These are phyloP conservation scores for Oemleria cerasiformis DNA, from an alignment of 306 rosid genomes.

Conservation along the genomic window DNA sequence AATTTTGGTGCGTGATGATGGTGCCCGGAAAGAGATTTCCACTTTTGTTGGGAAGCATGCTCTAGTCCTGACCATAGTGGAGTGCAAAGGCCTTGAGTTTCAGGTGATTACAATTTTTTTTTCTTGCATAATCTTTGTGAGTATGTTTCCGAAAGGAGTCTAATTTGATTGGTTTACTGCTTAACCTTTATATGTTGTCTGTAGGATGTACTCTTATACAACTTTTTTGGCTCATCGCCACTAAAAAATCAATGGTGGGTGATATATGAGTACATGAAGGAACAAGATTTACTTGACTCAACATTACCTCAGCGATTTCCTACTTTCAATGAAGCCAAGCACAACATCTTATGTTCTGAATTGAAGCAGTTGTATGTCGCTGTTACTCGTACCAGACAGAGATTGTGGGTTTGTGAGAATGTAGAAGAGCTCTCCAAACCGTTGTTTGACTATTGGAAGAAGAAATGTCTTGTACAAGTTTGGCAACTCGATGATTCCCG, in stretches of 20 bases:
- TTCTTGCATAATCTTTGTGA: not conserved
- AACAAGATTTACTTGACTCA: conserved; percentile 49
- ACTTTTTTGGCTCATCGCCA: conserved; percentile 69
- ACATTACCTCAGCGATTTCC: conserved; percentile 24
- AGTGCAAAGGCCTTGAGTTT: conserved; percentile 85
- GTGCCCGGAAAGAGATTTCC: conserved; percentile 41
- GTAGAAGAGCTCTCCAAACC: conserved; percentile 21
- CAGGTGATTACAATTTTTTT: conserved; percentile 40
- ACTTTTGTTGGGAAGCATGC: conserved; percentile 61
- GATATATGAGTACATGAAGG: conserved; percentile 59
- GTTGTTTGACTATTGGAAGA: not conserved
- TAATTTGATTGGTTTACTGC: not conserved
- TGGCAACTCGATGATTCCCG: conserved; percentile 64
- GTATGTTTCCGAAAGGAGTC: not conserved
- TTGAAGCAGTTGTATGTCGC: conserved; percentile 72
- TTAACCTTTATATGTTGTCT: not conserved
- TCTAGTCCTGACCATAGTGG: conserved; percentile 67
- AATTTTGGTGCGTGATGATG: conserved; percentile 74
- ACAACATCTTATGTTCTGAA: conserved; percentile 68
- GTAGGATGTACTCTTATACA: conserved; percentile 71
- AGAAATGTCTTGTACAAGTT: conserved; percentile 41
- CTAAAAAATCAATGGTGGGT: conserved; percentile 66
- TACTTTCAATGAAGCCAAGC: conserved; percentile 48
- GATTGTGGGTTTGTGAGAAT: conserved; percentile 73
- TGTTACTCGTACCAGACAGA: conserved; percentile 70